These are phyloP conservation scores for Colletotrichum echinochloae DNA, from an alignment of 2,329 filamentous ascomycete species.

Conservation along the genomic window DNA sequence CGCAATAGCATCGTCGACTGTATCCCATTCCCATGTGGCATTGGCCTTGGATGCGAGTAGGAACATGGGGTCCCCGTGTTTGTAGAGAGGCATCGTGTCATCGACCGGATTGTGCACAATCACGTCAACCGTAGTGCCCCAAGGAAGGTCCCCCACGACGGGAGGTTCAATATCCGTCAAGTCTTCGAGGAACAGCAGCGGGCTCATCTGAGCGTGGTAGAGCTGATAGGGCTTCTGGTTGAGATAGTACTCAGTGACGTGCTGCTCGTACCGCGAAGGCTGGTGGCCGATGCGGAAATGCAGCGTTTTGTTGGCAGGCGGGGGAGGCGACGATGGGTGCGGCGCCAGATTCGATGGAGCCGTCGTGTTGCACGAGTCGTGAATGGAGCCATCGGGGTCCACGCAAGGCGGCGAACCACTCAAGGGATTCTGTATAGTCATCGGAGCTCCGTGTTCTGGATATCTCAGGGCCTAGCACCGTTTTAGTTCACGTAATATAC, in stretches of 20 bases:
- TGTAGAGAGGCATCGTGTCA: slow-evolving; percentile 59
- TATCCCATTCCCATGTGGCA: slow-evolving; percentile 63
- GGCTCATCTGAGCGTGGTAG: slow-evolving; percentile 46
- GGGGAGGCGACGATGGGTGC: neutral
- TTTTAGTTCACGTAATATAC: neutral
- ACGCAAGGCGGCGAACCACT: slow-evolving; percentile 2
- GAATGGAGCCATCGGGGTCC: slow-evolving; percentile 7
- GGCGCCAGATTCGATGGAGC: neutral
- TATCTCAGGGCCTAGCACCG: slow-evolving; percentile 15
- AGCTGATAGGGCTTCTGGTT: slow-evolving; percentile 27
- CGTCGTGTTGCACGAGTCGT: neutral
- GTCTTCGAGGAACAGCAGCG: slow-evolving; percentile 61
- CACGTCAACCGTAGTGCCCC: slow-evolving; percentile 54
- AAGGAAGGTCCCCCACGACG: neutral
- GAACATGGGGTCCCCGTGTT: slow-evolving; percentile 71
- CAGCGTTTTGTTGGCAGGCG: neutral
- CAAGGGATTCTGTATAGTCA: slow-evolving; percentile 7
- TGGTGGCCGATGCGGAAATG: slow-evolving; percentile 16
- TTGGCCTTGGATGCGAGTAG: slow-evolving; percentile 61
- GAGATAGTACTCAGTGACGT: slow-evolving; percentile 23
- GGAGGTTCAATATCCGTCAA: slow-evolving; percentile 42
- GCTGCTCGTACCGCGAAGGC: slow-evolving; percentile 16
- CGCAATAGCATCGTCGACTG: slow-evolving; percentile 62
- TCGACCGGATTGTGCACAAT: slow-evolving; percentile 23
- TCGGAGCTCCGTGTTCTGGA: slow-evolving; percentile 19